Evolutionary conservation across 768 basidiomycete genomes (phyloP).

Genomic region (Lactarius sanguifluus): DNA sequence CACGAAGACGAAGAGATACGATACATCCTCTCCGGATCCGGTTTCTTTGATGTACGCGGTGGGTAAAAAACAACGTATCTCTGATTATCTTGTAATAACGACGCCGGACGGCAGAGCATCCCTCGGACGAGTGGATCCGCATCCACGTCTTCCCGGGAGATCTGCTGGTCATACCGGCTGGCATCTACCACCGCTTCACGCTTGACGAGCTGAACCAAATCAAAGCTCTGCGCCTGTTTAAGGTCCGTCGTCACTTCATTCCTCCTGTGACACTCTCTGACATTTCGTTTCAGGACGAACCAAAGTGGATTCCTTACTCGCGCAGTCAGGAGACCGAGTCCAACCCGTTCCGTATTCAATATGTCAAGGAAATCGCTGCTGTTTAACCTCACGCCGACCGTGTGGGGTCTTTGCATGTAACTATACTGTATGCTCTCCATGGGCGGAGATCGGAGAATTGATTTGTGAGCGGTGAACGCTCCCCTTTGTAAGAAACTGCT

Average conservation of each 20-base stretch:
- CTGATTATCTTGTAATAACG: not conserved
- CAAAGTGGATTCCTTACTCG: slow-evolving; percentile 84
- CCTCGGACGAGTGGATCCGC: slow-evolving; percentile 78
- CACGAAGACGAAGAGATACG: slow-evolving; percentile 97
- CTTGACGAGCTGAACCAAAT: slow-evolving; percentile 74
- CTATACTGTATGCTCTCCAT: not conserved
- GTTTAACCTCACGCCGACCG: not conserved
- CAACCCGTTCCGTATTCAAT: slow-evolving; percentile 62
- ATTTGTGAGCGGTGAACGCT: not conserved
- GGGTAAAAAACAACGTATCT: slow-evolving; percentile 30
- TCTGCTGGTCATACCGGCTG: slow-evolving; percentile 82
- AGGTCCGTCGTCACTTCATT: slow-evolving; percentile 46
- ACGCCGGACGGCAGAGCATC: slow-evolving; percentile 49
- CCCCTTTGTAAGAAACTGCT: not conserved
- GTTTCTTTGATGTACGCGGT: slow-evolving; percentile 93
- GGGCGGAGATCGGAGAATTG: not conserved
- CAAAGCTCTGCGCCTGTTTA: slow-evolving; percentile 80
- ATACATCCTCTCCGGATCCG: slow-evolving; percentile 82
- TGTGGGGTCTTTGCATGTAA: not conserved
- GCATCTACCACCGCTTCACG: slow-evolving; percentile 94
- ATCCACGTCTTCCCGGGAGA: slow-evolving; percentile 75
- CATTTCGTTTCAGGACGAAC: slow-evolving; percentile 68
- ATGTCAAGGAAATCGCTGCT: slow-evolving; percentile 40
- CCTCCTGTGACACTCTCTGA: not conserved
- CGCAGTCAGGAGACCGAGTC: slow-evolving; percentile 59